Evolutionary conservation across 2,329 filamentous ascomycete species (phyloP).

Genomic region (Aspergillus neotritici): DNA sequence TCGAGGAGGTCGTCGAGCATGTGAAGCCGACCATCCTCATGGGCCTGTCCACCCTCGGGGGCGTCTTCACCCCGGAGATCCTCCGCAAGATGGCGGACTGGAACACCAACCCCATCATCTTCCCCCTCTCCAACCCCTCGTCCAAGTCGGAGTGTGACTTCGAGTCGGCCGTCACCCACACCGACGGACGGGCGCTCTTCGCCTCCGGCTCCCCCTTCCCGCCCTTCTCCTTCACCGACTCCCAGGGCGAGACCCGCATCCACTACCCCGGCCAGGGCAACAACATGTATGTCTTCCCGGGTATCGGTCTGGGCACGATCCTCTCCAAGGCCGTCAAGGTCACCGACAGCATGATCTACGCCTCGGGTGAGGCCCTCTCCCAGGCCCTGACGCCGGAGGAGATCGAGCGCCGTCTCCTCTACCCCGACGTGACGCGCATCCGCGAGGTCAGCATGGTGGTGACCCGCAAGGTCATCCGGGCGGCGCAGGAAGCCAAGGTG

Average conservation of each 20-base stretch:
- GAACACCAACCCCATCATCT: constrained; percentile 81
- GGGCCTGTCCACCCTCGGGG: constrained; percentile 88
- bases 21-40: constrained; percentile 93
- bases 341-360: constrained; percentile 96
- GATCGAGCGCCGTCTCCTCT: constrained; percentile 75
- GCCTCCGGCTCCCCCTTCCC: constrained; percentile 92
- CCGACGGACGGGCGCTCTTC: constrained; percentile 85
- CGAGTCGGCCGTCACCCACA: constrained; percentile 85
- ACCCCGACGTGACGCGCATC: constrained; percentile 86
- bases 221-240: constrained; percentile 59
- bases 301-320: constrained; percentile 88
- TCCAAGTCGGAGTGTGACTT: constrained; percentile 98
- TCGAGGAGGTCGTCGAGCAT: constrained; percentile 88
- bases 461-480: constrained; percentile 87
- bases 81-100: constrained; percentile 58
- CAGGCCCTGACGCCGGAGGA: constrained; percentile 75
- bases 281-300: constrained; percentile 92
- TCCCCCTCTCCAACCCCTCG: constrained; percentile 92
- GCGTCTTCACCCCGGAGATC: constrained; percentile 85
- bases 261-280: constrained; percentile 75
- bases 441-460: constrained; percentile 83
- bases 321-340: constrained; percentile 79
- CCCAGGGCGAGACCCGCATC: constrained; percentile 54
- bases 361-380: constrained; percentile 75
- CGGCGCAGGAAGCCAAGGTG: constrained; percentile 76